Percentiles rank a stretch among this genome's conserved stretches.
Conservation (phyloP, 192 early-diverging fungal genomes). For the Coemansia sp. region DNA sequence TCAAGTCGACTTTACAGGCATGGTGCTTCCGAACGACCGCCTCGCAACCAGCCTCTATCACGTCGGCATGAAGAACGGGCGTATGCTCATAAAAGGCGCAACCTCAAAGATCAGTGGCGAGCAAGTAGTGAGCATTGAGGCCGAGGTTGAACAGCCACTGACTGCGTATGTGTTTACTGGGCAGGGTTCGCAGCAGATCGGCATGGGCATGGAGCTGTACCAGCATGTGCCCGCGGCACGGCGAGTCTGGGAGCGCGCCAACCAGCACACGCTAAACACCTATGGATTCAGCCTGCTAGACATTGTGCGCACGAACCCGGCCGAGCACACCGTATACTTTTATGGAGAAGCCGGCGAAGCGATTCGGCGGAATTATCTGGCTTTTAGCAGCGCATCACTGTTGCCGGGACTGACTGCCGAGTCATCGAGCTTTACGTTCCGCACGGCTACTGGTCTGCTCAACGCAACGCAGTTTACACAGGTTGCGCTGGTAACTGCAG, state of each 20-base stretch:
- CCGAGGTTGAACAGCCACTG: slow-evolving; percentile 86
- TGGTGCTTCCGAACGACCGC: slow-evolving; percentile 86
- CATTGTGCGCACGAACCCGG: slow-evolving; percentile 78
- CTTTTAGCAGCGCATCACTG: slow-evolving; percentile 56
- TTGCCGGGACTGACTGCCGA: slow-evolving; percentile 60
- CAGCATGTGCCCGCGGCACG: slow-evolving; percentile 73
- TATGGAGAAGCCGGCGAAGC: slow-evolving; percentile 75
- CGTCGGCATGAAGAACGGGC: slow-evolving; percentile 88
- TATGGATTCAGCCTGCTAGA: slow-evolving; percentile 89
- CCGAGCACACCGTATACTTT: slow-evolving; percentile 76
- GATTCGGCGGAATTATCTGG: slow-evolving; percentile 78
- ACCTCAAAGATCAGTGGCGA: slow-evolving; percentile 74
- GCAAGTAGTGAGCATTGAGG: slow-evolving; percentile 69
- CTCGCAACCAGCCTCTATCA: slow-evolving; percentile 83
- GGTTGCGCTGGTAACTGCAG: slow-evolving; percentile 78
- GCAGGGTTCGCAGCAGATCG: slow-evolving; percentile 91
- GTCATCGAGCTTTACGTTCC: slow-evolving; percentile 80
- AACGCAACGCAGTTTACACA: slow-evolving; percentile 96
- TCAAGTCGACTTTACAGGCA: slow-evolving; percentile 79
- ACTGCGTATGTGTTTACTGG: slow-evolving; percentile 96
- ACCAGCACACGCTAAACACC: slow-evolving; percentile 76
- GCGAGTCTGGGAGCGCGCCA: slow-evolving; percentile 89
- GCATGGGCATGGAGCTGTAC: slow-evolving; percentile 97
- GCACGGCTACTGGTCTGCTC: slow-evolving; percentile 74
- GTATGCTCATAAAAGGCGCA: slow-evolving; percentile 86